Evolutionary conservation across 2,329 filamentous ascomycete species (phyloP).

Genomic region (Penicillium decumbens): DNA sequence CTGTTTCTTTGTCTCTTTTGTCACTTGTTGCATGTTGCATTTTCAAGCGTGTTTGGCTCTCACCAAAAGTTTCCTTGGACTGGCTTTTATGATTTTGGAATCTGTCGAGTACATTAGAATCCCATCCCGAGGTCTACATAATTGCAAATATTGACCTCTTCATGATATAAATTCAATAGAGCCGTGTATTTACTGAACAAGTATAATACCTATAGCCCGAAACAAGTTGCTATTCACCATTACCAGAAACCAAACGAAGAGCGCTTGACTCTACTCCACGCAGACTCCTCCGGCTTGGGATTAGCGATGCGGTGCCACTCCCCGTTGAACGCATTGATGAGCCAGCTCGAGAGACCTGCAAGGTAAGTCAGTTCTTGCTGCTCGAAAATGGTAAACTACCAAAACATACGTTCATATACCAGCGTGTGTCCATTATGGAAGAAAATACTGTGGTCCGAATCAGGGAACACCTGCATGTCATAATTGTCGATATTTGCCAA

Average conservation of each 20-base stretch:
- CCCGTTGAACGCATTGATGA: slow-evolving; percentile 95
- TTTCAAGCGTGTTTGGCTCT: not conserved
- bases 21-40: not conserved
- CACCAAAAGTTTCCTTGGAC: not conserved
- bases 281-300: slow-evolving; percentile 45
- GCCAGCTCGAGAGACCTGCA: slow-evolving; percentile 62
- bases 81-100: not conserved
- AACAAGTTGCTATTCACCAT: slow-evolving; percentile 3
- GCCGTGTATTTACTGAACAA: not conserved
- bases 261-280: slow-evolving; percentile 24
- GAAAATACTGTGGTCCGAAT: slow-evolving; percentile 89
- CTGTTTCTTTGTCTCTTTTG: not conserved
- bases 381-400: not conserved
- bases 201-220: slow-evolving; percentile 1
- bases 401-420: slow-evolving; percentile 79
- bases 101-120: not conserved
- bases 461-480: slow-evolving; percentile 92
- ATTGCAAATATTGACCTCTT: not conserved
- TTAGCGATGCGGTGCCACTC: slow-evolving; percentile 69
- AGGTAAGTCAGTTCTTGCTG: slow-evolving; percentile 2
- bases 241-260: slow-evolving; percentile 6
- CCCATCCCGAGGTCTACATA: not conserved
- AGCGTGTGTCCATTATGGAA: slow-evolving; percentile 91
- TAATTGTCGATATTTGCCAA: slow-evolving; percentile 81
- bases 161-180: not conserved